Conservation (phyloP, 148 eudicot genomes). For the Euryodendron excelsum region DNA sequence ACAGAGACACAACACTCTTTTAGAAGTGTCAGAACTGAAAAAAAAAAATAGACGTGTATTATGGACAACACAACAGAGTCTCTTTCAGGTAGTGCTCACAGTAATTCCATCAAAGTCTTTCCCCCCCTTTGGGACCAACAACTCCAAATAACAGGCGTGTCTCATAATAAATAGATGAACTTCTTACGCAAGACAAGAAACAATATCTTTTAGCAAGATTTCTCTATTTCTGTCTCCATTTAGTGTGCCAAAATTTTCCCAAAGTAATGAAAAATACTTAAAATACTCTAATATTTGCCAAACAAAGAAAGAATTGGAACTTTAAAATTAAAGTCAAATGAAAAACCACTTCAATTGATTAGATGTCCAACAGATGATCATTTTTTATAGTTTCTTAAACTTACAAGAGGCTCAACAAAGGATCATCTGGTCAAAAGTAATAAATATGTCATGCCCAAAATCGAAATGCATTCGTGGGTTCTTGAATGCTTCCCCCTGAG, state of each 20-base stretch:
- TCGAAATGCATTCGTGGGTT: not conserved
- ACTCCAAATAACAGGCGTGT: not conserved
- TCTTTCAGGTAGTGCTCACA: no score
- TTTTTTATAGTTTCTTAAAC: not conserved
- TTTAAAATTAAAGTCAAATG: not conserved
- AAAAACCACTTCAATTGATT: not conserved
- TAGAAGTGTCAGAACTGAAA: no score
- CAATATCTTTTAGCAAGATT: not conserved
- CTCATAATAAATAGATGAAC: not conserved
- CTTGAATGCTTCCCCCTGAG: not conserved
- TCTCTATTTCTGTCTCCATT: not conserved
- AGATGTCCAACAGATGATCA: not conserved
- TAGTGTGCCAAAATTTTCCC: not conserved
- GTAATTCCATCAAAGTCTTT: not conserved
- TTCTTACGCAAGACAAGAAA: not conserved
- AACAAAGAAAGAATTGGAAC: not conserved
- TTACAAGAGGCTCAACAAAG: not conserved
- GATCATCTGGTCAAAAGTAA: not conserved
- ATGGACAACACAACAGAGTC: no score
- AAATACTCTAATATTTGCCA: not conserved
- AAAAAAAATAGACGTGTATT: no score
- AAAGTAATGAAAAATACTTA: not conserved
- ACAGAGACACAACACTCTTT: no score
- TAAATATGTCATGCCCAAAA: not conserved
- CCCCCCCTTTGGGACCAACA: not conserved